A percentile compares a stretch with the other conserved stretches of the same genome.
Conservation (phyloP, 805 yeast species). For the Nematodospora valgi region DNA sequence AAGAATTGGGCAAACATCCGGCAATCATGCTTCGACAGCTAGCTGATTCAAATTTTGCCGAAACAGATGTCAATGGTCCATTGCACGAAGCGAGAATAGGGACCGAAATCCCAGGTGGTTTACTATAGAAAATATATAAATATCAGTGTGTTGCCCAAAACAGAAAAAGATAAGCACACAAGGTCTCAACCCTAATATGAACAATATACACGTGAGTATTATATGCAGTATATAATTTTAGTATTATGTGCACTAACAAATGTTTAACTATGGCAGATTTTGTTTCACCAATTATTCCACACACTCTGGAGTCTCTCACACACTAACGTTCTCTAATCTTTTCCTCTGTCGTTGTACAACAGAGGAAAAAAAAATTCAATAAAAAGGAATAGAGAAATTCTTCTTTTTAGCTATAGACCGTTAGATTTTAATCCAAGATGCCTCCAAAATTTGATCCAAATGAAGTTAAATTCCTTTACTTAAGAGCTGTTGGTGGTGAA, state of each 20-base stretch:
- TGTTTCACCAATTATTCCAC: too few species aligned
- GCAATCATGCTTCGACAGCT: slow-evolving; percentile 88
- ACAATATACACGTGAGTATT: too few species aligned
- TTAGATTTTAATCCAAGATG: slow-evolving; percentile 39
- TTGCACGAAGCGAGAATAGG: slow-evolving; percentile 37
- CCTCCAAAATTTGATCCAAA: slow-evolving; percentile 98
- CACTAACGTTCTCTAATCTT: too few species aligned
- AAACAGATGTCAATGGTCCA: slow-evolving; percentile 16
- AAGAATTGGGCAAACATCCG: slow-evolving; percentile 82
- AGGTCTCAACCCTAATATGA: too few species aligned
- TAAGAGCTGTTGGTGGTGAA: slow-evolving; percentile 99
- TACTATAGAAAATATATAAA: slow-evolving; percentile 1
- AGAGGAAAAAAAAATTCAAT: too few species aligned
- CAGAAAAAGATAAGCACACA: background rate
- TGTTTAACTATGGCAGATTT: too few species aligned
- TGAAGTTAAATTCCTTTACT: slow-evolving; percentile 97
- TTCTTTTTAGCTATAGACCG: background rate
- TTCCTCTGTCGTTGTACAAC: too few species aligned
- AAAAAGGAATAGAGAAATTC: background rate
- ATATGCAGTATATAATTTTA: too few species aligned
- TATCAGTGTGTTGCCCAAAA: slow-evolving; percentile 20
- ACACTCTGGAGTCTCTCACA: too few species aligned
- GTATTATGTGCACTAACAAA: too few species aligned
- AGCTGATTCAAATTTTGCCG: slow-evolving; percentile 40
- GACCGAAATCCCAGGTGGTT: slow-evolving; percentile 44